Evolutionary conservation across 2,329 filamentous ascomycete genomes (phyloP).

Genomic region (Curvularia sp.): DNA sequence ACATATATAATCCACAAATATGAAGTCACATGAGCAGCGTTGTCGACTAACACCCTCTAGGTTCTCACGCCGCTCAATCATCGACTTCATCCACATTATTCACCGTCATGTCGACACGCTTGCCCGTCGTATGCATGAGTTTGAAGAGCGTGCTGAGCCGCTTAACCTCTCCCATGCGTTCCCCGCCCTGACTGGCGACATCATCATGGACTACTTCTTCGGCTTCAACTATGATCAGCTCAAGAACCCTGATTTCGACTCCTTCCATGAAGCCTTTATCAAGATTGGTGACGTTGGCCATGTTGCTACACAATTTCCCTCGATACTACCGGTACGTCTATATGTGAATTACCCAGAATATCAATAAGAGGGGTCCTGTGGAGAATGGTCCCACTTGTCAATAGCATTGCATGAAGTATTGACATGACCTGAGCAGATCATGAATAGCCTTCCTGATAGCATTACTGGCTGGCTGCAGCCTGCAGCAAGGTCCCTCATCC

Average conservation of each 20-base stretch:
- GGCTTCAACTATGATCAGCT: slow-evolving; percentile 46
- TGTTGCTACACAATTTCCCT: slow-evolving; percentile 44
- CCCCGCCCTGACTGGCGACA: slow-evolving; percentile 54
- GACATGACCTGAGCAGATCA: slow-evolving; percentile 29
- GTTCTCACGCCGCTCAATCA: slow-evolving; percentile 47
- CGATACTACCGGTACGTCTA: slow-evolving; percentile 38
- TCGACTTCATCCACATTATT: slow-evolving; percentile 48
- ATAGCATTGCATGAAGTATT: not conserved
- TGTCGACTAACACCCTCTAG: slow-evolving; percentile 22
- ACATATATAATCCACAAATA: not conserved
- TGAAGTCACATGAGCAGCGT: not conserved
- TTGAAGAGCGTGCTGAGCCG: slow-evolving; percentile 39
- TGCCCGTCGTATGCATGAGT: slow-evolving; percentile 39
- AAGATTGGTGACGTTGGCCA: slow-evolving; percentile 42
- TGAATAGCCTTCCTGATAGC: slow-evolving; percentile 42
- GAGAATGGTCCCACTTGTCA: not conserved
- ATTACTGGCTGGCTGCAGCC: slow-evolving; percentile 43
- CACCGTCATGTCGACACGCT: slow-evolving; percentile 45
- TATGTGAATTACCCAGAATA: not conserved
- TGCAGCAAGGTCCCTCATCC: slow-evolving; percentile 39
- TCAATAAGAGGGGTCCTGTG: not conserved
- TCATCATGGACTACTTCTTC: slow-evolving; percentile 55
- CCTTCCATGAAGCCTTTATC: slow-evolving; percentile 46
- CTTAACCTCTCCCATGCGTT: slow-evolving; percentile 45
- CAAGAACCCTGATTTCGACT: slow-evolving; percentile 44